phyloP scores from a whole-genome alignment of 1,284 basidiomycete species.

The Singerocomus inundabilis region DNA sequence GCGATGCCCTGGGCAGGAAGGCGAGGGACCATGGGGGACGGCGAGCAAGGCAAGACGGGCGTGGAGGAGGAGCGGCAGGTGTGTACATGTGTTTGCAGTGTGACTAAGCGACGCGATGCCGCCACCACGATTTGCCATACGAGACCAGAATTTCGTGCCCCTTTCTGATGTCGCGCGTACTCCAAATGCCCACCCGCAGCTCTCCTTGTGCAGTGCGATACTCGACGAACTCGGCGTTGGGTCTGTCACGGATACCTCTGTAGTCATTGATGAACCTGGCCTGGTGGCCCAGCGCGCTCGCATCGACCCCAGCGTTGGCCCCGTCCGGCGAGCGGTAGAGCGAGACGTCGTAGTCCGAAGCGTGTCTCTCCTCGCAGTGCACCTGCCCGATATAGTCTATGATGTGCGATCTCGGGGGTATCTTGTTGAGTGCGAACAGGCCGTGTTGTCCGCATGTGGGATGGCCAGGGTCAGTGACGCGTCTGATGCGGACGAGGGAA shows the following conservation, averaged over 20 bases:
- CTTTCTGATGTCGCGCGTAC: conserved; percentile 62
- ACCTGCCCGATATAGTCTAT: conserved; percentile 84
- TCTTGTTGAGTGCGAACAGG: conserved; percentile 74
- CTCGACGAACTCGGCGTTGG: conserved; percentile 78
- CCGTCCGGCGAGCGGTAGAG: conserved; percentile 60
- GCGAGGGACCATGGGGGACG: conserved; percentile 40
- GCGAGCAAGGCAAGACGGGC: not conserved
- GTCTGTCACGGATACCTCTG: conserved; percentile 62
- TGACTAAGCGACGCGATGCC: conserved; percentile 20
- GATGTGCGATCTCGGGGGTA: conserved; percentile 64
- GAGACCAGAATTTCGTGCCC: conserved; percentile 87
- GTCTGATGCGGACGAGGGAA: conserved; percentile 41
- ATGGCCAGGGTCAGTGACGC: conserved; percentile 49
- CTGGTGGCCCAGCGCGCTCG: conserved; percentile 76
- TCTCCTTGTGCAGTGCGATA: conserved; percentile 57
- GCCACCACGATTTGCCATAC: conserved; percentile 95
- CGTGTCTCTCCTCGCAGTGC: conserved; percentile 68
- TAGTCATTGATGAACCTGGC: conserved; percentile 88
- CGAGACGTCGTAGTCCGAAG: conserved; percentile 86
- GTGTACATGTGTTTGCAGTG: conserved; percentile 20
- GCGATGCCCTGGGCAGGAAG: conserved; percentile 51
- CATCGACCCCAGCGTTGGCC: conserved; percentile 69
- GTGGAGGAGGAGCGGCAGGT: not conserved
- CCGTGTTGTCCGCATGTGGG: conserved; percentile 84
- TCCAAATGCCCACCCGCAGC: conserved; percentile 77